A percentile compares a stretch with the other conserved stretches of the same genome.
Evolutionary conservation across 164 flowering plant species (phyloP).

Genomic region (Annona squamosa): DNA sequence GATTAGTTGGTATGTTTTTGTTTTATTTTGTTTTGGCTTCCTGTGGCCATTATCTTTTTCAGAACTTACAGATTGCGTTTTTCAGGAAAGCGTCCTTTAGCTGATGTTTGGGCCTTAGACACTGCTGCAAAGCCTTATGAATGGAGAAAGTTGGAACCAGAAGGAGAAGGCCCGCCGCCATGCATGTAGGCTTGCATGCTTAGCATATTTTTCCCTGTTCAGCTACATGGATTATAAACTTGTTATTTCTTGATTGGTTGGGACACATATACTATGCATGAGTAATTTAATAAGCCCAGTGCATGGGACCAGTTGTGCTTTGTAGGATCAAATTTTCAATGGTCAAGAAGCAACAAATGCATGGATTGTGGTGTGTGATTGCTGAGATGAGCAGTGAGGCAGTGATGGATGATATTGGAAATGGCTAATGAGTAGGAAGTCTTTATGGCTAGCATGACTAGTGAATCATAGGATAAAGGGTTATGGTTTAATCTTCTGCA

Average conservation of each 20-base stretch:
- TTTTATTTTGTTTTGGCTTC: background rate
- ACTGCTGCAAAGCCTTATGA: constrained; percentile 99
- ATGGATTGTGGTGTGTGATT: background rate
- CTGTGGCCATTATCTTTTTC: background rate
- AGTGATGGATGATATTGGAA: no score
- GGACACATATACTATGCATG: no score
- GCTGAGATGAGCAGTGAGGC: background rate
- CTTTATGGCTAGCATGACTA: no score
- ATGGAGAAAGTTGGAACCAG: constrained; percentile 99
- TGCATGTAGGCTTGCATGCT: constrained; percentile 64
- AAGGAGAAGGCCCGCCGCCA: constrained; percentile 99
- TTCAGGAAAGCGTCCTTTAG: constrained; percentile 88
- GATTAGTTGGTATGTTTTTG: background rate
- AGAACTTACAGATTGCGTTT: constrained; percentile 12
- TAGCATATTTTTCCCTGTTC: background rate
- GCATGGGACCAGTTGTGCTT: no score
- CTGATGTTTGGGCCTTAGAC: constrained; percentile 99
- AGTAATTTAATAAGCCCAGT: no score
- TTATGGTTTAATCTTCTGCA: no score
- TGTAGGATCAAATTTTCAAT: no score
- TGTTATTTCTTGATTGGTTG: background rate
- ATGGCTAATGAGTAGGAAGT: no score
- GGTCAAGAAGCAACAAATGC: no score
- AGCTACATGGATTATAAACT: background rate
- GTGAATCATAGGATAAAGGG: no score